A percentile compares a stretch with the other conserved stretches of the same genome.
Conservation (phyloP, 305 asterid species). For the Fraxinus latifolia region DNA sequence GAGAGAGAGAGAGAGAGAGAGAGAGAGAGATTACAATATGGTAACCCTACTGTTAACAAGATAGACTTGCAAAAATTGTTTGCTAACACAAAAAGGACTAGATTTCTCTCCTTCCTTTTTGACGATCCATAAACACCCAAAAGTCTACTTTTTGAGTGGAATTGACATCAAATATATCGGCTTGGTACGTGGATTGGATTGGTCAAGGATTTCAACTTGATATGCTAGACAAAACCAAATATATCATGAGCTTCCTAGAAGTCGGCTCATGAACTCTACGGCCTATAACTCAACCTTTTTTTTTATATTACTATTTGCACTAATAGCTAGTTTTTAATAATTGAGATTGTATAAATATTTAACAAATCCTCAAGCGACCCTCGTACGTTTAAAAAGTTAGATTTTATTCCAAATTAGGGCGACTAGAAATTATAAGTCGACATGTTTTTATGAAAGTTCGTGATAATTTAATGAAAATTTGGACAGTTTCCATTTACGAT, state of each 20-base stretch:
- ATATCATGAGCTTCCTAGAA: neutral
- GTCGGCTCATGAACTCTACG: neutral
- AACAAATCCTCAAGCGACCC: neutral
- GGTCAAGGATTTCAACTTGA: neutral
- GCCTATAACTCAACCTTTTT: neutral
- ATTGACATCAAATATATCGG: neutral
- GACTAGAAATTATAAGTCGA: neutral
- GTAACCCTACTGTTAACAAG: neutral
- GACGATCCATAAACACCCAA: neutral
- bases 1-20: neutral
- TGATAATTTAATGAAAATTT: neutral
- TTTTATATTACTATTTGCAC: neutral
- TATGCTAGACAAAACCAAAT: conserved; percentile 1
- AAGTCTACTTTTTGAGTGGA: conserved; percentile 4
- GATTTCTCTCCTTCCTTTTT: neutral
- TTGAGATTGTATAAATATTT: neutral
- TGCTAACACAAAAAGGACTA: neutral
- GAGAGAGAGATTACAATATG: neutral
- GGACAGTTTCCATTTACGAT: neutral
- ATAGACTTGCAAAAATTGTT: neutral
- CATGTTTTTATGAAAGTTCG: neutral
- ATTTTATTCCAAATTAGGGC: neutral
- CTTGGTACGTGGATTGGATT: neutral
- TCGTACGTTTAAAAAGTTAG: neutral
- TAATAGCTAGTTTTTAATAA: neutral